These are phyloP conservation scores for Metschnikowia vanudenii DNA, from an alignment of 805 yeast species.

Conservation along the genomic window DNA sequence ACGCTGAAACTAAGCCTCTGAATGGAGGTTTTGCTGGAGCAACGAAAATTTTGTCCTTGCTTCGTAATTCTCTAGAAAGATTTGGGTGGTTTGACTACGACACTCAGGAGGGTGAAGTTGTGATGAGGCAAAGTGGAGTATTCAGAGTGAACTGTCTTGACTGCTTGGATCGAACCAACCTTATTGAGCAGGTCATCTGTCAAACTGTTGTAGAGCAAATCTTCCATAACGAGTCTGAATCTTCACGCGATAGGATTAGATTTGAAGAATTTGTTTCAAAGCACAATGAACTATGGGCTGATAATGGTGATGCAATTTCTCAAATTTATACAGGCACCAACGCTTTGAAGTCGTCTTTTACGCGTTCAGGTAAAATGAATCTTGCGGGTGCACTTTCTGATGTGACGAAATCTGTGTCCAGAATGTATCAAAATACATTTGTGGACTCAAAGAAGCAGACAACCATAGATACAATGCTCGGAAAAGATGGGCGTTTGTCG, in stretches of 20 bases:
- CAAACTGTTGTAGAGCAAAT: conserved; percentile 57
- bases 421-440: conserved; percentile 94
- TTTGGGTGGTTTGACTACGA: conserved; percentile 86
- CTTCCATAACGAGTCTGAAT: conserved; percentile 5
- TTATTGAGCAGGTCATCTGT: conserved; percentile 82
- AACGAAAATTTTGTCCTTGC: conserved; percentile 56
- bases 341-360: conserved; percentile 83
- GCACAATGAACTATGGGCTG: conserved; percentile 51
- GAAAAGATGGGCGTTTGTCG: conserved; percentile 69
- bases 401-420: conserved; percentile 90
- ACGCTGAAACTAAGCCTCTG: conserved; percentile 73
- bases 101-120: conserved; percentile 47
- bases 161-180: conserved; percentile 90
- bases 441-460: conserved; percentile 88
- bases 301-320: conserved; percentile 64
- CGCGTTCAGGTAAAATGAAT: conserved; percentile 94
- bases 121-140: conserved; percentile 83
- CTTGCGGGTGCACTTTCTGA: conserved; percentile 96
- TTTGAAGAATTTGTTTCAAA: conserved; percentile 15
- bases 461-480: conserved; percentile 84
- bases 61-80: conserved; percentile 65
- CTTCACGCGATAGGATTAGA: conserved; percentile 10
- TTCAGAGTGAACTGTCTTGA: conserved; percentile 93
- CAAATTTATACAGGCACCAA: conserved; percentile 75
- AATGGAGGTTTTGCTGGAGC: conserved; percentile 88